A percentile compares a stretch with the other conserved stretches of the same genome.
These are phyloP conservation scores for Chenopodium quinoa DNA, from an alignment of 148 eudicot species.

Conservation along the genomic window DNA sequence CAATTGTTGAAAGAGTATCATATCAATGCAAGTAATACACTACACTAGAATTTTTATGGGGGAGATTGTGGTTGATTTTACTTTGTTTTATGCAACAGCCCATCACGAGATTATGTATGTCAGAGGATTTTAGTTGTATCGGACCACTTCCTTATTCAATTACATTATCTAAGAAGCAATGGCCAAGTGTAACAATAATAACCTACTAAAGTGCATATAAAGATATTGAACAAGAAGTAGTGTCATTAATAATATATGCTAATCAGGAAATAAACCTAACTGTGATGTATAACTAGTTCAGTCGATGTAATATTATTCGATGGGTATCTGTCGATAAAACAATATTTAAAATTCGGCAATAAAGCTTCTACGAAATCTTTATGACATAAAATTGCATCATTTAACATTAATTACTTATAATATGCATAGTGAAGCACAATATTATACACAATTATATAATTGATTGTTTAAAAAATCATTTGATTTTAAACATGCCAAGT, in stretches of 20 bases:
- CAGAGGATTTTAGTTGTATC: no score
- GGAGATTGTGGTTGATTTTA: neutral
- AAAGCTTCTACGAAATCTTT: neutral
- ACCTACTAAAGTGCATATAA: no score
- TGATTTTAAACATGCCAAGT: no score
- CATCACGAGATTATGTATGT: neutral
- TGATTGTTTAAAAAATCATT: neutral
- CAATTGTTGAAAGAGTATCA: no score
- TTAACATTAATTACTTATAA: no score
- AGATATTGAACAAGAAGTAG: no score
- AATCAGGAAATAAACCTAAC: no score
- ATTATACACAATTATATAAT: neutral
- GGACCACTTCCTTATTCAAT: neutral
- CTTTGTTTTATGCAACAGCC: neutral
- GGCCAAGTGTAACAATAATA: neutral
- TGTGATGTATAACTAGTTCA: neutral
- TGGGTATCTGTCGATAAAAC: no score
- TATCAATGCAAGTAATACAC: no score
- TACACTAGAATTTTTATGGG: neutral
- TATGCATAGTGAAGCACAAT: neutral
- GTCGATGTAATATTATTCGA: neutral
- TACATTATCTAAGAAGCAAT: neutral
- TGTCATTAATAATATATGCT: no score
- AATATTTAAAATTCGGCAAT: neutral
- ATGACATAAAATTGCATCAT: no score